Evolutionary conservation across 192 early-diverging fungal genomes (phyloP), one percentile per base, ranked within the genome.

Genomic region (Coemansia sp.): DNA sequence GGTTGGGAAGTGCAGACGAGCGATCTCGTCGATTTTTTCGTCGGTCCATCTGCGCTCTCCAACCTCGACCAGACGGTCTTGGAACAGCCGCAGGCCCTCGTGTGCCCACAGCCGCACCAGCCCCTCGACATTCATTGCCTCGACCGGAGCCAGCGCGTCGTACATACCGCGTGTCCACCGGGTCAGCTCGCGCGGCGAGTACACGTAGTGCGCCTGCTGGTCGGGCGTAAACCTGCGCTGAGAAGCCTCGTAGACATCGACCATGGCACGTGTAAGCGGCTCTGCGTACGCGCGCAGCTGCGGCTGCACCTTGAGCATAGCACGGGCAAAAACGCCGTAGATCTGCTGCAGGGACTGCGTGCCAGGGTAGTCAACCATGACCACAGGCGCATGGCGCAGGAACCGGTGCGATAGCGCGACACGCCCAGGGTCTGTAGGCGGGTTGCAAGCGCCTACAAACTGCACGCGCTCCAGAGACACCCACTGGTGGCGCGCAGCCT

Each of bases 361-460:
- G 58, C 96, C 97, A 34, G 98, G 96, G 71, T 99, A 99, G 73
- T 98, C 97, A 8, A 99, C 98, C 91, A 98, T 90, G 12, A 99
- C 90, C 37, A 99, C 81, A 33, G 98, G 96, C 37, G 97, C 91
- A 68, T 99, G 96, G 17, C 96, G 92, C 64, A 99, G 86, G 90
- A 98, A 99, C 72, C 98, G 88, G 67, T 94, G 95, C 58, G 94
- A 91, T 58, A 99, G 81, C 17, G 93, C 93, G 11, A 99, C 95
- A 73, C 98, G 95, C 39, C 98, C 98, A 35, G 97, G 95, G 79
- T 99, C 98, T 0, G 97, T 99, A 0, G 98, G 98, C 68, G 98
- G 98, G 72, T 99, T 99, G 85, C 98, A 99, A 12, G 98, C 98
- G 61, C 98, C 98, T 8, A 99, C 96, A 85, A 99, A 97, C 82